Evolutionary conservation across 805 yeast species (phyloP).

Genomic region (Candida boleticola): DNA sequence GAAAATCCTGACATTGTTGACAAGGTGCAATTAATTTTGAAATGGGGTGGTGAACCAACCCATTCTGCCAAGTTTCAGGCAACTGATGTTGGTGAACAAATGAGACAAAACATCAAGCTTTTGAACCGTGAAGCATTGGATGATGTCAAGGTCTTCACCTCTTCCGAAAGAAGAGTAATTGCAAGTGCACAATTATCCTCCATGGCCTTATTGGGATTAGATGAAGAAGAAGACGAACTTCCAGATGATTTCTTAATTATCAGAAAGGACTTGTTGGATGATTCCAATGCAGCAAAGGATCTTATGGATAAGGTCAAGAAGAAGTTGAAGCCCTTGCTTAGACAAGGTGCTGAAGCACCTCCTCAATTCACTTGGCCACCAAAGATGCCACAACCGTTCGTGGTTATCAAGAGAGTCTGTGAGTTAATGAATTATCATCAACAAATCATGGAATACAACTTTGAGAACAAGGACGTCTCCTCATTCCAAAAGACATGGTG

Average conservation of each 20-base stretch:
- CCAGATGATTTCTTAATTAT: constrained; percentile 79
- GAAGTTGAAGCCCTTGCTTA: constrained; percentile 86
- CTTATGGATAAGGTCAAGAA: constrained; percentile 97
- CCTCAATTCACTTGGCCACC: constrained; percentile 99
- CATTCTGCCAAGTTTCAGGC: constrained; percentile 96
- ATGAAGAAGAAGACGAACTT: constrained; percentile 45
- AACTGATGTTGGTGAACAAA: constrained; percentile 90
- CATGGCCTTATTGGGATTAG: constrained; percentile 67
- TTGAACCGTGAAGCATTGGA: constrained; percentile 81
- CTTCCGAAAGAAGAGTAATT: constrained; percentile 92
- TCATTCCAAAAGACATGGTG: constrained; percentile 86
- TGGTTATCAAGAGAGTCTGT: constrained; percentile 89
- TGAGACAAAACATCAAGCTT: constrained; percentile 86
- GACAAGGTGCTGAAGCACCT: constrained; percentile 97
- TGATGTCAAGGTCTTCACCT: constrained; percentile 82
- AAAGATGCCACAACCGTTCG: constrained; percentile 95
- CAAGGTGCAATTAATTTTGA: constrained; percentile 90
- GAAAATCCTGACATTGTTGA: constrained; percentile 70
- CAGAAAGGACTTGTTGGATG: constrained; percentile 89
- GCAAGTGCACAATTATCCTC: constrained; percentile 90
- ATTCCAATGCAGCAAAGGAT: constrained; percentile 96
- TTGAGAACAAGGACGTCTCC: constrained; percentile 60
- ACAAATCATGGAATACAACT: constrained; percentile 78
- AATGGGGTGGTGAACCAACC: constrained; percentile 99
- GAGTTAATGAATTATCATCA: constrained; percentile 93